These are phyloP conservation scores for Penicillium decumbens DNA, from an alignment of 2,329 filamentous ascomycete species.

Conservation along the genomic window DNA sequence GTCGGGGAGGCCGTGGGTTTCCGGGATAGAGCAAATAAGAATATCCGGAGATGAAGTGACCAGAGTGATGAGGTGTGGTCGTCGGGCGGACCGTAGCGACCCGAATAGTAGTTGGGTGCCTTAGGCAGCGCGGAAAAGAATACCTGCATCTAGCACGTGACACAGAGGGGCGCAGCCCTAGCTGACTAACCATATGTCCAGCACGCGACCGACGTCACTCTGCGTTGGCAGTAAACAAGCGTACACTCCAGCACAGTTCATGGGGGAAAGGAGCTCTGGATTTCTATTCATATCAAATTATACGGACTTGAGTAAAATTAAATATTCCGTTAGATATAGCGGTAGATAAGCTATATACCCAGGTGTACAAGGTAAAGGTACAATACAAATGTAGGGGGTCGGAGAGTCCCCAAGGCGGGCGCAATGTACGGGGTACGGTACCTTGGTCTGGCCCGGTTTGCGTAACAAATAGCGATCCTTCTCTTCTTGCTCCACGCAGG, in stretches of 20 bases:
- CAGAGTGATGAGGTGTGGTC: slow-evolving; percentile 31
- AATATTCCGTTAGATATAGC: not conserved
- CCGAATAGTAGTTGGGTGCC: slow-evolving; percentile 26
- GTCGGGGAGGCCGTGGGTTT: slow-evolving; percentile 35
- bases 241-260: slow-evolving; percentile 18
- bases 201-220: slow-evolving; percentile 29
- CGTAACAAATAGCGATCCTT: slow-evolving; percentile 18
- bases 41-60: slow-evolving; percentile 34
- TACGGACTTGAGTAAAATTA: not conserved
- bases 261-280: not conserved
- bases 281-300: not conserved
- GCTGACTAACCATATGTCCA: not conserved
- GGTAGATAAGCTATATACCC: not conserved
- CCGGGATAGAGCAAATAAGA: slow-evolving; percentile 30
- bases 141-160: slow-evolving; percentile 15
- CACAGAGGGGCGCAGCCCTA: slow-evolving; percentile 25
- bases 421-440: slow-evolving; percentile 4
- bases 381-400: not conserved
- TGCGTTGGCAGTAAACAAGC: slow-evolving; percentile 20
- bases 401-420: not conserved
- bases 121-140: slow-evolving; percentile 15
- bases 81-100: slow-evolving; percentile 26
- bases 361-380: not conserved
- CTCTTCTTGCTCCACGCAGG: slow-evolving; percentile 13
- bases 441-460: slow-evolving; percentile 8